Conservation (phyloP, 2,329 filamentous ascomycete genomes). For the Alternaria metachromatica region DNA sequence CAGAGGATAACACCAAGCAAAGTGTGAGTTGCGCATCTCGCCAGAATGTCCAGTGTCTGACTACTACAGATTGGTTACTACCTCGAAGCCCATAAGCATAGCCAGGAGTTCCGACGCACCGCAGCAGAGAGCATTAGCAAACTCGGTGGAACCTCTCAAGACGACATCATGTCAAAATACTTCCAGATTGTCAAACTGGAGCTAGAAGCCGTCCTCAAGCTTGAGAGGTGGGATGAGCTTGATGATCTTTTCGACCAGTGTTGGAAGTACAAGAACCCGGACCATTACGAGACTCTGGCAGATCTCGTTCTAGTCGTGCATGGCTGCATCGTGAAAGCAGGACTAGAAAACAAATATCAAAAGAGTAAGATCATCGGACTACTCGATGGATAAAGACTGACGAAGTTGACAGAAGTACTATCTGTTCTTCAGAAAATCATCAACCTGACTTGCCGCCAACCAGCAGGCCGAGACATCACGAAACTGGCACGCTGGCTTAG, state of each 20-base stretch:
- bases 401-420: conserved; percentile 29
- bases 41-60: conserved; percentile 19
- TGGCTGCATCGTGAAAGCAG: conserved; percentile 39
- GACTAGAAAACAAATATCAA: conserved; percentile 39
- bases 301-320: conserved; percentile 57
- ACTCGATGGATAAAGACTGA: conserved; percentile 31
- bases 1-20: conserved; percentile 48
- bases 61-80: conserved; percentile 67
- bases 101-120: conserved; percentile 62
- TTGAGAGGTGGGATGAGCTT: conserved; percentile 73
- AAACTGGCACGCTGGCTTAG: conserved; percentile 79
- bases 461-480: conserved; percentile 59
- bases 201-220: conserved; percentile 74
- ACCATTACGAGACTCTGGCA: conserved; percentile 55
- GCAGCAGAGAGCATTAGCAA: conserved; percentile 49
- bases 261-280: conserved; percentile 45
- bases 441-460: conserved; percentile 68
- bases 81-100: conserved; percentile 64
- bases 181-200: conserved; percentile 75
- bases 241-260: conserved; percentile 62
- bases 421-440: conserved; percentile 68
- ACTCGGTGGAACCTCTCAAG: conserved; percentile 53
- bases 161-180: conserved; percentile 67
- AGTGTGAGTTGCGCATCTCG: conserved; percentile 43
- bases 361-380: conserved; percentile 27